These are phyloP conservation scores for Cephaloascus albidus DNA, from an alignment of 805 yeast genomes.

Conservation along the genomic window DNA sequence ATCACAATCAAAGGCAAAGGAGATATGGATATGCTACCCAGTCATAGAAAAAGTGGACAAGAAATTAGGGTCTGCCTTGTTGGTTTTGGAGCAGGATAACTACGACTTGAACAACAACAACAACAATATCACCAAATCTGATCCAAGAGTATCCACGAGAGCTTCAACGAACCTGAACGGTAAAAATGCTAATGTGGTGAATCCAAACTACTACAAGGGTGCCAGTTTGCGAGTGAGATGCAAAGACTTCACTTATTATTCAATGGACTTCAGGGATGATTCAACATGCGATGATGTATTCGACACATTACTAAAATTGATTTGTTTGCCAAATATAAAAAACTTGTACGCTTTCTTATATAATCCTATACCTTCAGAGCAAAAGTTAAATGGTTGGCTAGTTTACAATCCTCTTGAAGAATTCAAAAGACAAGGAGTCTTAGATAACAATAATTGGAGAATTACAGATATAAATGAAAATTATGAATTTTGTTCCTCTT, in stretches of 20 bases:
- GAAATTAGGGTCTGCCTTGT: slow-evolving; percentile 41
- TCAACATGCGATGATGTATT: slow-evolving; percentile 59
- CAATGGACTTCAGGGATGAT: slow-evolving; percentile 63
- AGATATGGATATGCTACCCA: slow-evolving; percentile 91
- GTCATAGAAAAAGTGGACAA: slow-evolving; percentile 57
- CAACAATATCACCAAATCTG: slow-evolving; percentile 4
- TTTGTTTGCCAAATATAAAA: slow-evolving; percentile 38
- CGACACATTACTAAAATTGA: slow-evolving; percentile 56
- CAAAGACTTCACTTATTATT: slow-evolving; percentile 75
- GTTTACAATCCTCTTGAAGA: slow-evolving; percentile 56
- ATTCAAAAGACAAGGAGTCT: slow-evolving; percentile 62
- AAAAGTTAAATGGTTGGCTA: slow-evolving; percentile 60
- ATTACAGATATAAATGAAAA: slow-evolving; percentile 52
- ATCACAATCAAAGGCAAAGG: slow-evolving; percentile 27
- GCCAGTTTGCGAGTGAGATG: slow-evolving; percentile 66
- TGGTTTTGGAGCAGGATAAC: slow-evolving; percentile 9
- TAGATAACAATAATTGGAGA: slow-evolving; percentile 49
- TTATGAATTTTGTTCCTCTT: slow-evolving; percentile 64
- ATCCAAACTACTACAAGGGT: slow-evolving; percentile 18
- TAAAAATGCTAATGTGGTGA: slow-evolving; percentile 2
- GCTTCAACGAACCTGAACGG: too few species aligned
- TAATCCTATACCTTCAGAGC: slow-evolving; percentile 64
- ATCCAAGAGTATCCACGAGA: too few species aligned
- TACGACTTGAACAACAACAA: slow-evolving; percentile 3
- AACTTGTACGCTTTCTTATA: slow-evolving; percentile 78